Evolutionary conservation across 1,139 yeast genomes (phyloP).

Genomic region (Taphrina deformans): DNA sequence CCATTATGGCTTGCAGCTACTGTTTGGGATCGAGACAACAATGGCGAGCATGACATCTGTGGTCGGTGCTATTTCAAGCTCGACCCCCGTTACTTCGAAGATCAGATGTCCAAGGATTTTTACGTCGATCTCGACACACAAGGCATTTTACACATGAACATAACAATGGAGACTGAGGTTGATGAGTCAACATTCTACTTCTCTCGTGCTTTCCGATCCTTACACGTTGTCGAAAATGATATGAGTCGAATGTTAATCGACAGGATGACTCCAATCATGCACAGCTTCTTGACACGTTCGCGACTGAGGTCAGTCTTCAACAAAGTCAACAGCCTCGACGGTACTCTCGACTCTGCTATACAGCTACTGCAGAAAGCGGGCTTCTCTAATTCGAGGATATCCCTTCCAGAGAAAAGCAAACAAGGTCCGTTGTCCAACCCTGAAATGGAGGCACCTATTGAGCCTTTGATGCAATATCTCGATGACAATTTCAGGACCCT

Average conservation of each 20-base stretch:
- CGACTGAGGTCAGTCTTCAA: conserved; percentile 9
- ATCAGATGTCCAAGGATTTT: conserved; percentile 64
- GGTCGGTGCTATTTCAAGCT: conserved; percentile 66
- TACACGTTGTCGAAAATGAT: conserved; percentile 63
- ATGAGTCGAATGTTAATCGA: conserved; percentile 67
- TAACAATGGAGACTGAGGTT: conserved; percentile 75
- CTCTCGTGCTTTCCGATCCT: conserved; percentile 70
- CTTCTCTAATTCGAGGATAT: not conserved
- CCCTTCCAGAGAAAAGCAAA: not conserved
- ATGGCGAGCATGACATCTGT: conserved; percentile 63
- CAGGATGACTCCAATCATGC: conserved; percentile 55
- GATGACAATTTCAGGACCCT: conserved; percentile 67
- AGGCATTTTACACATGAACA: conserved; percentile 62
- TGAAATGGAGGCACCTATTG: conserved; percentile 65
- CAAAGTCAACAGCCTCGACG: conserved; percentile 18
- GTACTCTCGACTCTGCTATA: conserved; percentile 29
- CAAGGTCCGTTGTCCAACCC: conserved; percentile 48
- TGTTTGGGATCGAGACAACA: conserved; percentile 68
- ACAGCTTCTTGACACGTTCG: conserved; percentile 49
- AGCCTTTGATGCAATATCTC: conserved; percentile 72
- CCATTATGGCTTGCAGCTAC: conserved; percentile 55
- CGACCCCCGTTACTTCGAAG: conserved; percentile 65
- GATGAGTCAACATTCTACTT: conserved; percentile 74
- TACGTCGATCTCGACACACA: conserved; percentile 66
- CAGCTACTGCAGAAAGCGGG: conserved; percentile 30